A percentile compares a stretch with the other conserved stretches of the same genome.
These are phyloP conservation scores for Coccomyxa sp. DNA, from an alignment of 139 green algal genomes.

Conservation along the genomic window DNA sequence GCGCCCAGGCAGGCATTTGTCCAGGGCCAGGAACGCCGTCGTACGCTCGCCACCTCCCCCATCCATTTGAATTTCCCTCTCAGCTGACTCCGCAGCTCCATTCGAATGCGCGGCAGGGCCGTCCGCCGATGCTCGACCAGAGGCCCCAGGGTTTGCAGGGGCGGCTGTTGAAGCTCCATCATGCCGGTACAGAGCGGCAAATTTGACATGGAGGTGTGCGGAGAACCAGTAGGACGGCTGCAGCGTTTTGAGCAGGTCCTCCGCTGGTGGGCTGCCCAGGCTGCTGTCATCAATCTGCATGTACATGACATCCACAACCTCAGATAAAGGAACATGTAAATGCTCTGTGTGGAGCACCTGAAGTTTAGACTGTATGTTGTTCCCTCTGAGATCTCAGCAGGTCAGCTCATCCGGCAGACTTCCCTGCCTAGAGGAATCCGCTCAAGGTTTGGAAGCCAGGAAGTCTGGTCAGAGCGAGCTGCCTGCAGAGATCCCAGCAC, in stretches of 20 bases:
- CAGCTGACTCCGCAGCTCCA: too few species aligned
- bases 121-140: conserved; percentile 3
- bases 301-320: not conserved
- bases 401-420: too few species aligned
- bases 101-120: not conserved
- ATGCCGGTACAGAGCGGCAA: conserved; percentile 81
- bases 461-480: too few species aligned
- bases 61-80: too few species aligned
- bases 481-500: too few species aligned
- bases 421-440: too few species aligned
- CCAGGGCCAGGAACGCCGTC: conserved; percentile 91
- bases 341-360: not conserved
- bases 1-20: conserved; percentile 93
- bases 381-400: too few species aligned
- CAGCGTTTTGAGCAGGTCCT: conserved; percentile 66
- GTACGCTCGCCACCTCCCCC: not conserved
- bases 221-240: conserved; percentile 90
- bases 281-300: conserved; percentile 53
- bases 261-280: conserved; percentile 64
- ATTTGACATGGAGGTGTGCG: conserved; percentile 96
- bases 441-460: too few species aligned
- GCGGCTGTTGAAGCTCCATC: not conserved
- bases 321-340: not conserved
- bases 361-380: too few species aligned
- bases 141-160: conserved; percentile 3